These are phyloP conservation scores for Zoysia matrella DNA, from an alignment of 202 grass and related monocot genomes.

Conservation along the genomic window DNA sequence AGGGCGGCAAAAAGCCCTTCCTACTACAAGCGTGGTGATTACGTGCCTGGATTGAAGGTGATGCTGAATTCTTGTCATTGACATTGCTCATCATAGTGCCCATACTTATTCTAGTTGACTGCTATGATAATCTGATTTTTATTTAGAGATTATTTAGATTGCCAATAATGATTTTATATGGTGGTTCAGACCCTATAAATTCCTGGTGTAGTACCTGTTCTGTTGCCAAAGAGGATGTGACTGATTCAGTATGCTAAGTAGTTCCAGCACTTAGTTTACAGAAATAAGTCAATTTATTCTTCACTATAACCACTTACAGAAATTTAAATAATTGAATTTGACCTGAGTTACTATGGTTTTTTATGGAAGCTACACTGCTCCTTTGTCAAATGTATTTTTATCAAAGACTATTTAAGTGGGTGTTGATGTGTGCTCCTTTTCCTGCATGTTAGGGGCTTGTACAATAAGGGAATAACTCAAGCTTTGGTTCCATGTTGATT, in stretches of 20 bases:
- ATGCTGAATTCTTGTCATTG: background rate
- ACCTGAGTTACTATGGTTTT: background rate
- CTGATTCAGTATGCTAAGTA: background rate
- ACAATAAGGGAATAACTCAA: background rate
- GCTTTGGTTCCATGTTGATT: slow-evolving; percentile 6
- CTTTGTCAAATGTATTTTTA: slow-evolving; percentile 12
- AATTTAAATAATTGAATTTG: background rate
- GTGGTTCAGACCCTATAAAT: background rate
- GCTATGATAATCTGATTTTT: background rate
- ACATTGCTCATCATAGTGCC: background rate
- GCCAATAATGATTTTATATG: slow-evolving; percentile 19
- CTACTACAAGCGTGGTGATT: slow-evolving; percentile 98
- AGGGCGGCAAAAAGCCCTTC: slow-evolving; percentile 84
- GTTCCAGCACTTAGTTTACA: background rate
- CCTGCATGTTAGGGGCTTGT: background rate
- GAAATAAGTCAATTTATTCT: too few species aligned
- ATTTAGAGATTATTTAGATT: background rate
- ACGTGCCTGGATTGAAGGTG: slow-evolving; percentile 97
- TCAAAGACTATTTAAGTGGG: background rate
- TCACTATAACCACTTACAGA: background rate
- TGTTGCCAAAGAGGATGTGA: background rate
- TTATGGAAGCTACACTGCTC: background rate
- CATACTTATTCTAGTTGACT: slow-evolving; percentile 21
- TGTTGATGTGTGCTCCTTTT: background rate
- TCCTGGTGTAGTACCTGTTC: background rate